Conservation (phyloP, 139 green algal genomes). For the Auxenochlorella protothecoides region DNA sequence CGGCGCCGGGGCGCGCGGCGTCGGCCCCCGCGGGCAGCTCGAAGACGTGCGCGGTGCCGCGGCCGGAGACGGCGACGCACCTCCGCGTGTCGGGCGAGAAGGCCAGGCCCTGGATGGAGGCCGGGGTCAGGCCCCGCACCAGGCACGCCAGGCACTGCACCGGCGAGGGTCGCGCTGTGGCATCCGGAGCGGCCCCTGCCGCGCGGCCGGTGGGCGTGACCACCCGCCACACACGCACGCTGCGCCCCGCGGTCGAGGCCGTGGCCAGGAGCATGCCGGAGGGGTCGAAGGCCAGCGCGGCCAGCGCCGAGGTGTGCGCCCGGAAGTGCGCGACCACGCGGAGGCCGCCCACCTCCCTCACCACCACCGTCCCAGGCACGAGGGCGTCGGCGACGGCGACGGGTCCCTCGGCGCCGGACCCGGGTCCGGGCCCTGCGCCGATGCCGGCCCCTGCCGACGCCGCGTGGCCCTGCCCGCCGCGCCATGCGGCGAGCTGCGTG, state of each 20-base stretch:
- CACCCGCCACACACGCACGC: slow-evolving; percentile 37
- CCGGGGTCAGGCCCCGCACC: slow-evolving; percentile 54
- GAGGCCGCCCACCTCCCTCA: slow-evolving; percentile 37
- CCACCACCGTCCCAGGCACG: slow-evolving; percentile 36
- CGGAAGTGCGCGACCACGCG: slow-evolving; percentile 42
- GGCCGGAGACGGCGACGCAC: slow-evolving; percentile 29
- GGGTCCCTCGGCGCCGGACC: too few species aligned
- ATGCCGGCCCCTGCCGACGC: too few species aligned
- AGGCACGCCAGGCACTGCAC: slow-evolving; percentile 29
- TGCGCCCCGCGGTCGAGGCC: slow-evolving; percentile 41
- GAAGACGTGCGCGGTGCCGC: slow-evolving; percentile 47
- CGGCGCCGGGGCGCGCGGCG: neutral
- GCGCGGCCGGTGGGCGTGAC: neutral
- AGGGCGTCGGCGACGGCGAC: slow-evolving; percentile 7
- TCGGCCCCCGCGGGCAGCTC: slow-evolving; percentile 15
- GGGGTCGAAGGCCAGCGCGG: slow-evolving; percentile 38
- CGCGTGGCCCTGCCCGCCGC: too few species aligned
- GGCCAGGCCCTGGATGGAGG: slow-evolving; percentile 41
- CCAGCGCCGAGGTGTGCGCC: slow-evolving; percentile 36
- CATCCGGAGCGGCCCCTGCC: neutral
- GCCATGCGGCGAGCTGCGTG: too few species aligned
- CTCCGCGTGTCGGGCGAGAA: slow-evolving; percentile 36
- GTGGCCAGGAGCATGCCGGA: slow-evolving; percentile 47
- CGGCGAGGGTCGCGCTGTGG: neutral
- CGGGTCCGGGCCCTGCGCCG: too few species aligned